A percentile compares a stretch with the other conserved stretches of the same genome.
phyloP scores from a whole-genome alignment of 352 stramenopile species.

The Globisporangium cystogenes region DNA sequence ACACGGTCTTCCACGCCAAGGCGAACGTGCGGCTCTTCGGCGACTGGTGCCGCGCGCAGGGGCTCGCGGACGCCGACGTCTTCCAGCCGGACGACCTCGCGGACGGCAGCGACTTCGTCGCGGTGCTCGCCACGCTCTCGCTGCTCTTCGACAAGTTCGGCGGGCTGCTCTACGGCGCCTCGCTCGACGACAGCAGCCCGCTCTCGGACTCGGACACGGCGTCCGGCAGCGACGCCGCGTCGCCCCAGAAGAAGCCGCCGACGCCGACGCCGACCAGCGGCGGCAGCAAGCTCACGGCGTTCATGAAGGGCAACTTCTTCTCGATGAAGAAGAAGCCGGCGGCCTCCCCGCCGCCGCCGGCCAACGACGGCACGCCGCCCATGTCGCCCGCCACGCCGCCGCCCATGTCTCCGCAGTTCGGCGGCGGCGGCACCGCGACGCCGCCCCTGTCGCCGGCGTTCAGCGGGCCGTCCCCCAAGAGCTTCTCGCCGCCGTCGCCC shows the following conservation, averaged over 20 bases:
- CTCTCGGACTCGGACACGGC: constrained; percentile 71
- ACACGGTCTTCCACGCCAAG: constrained; percentile 86
- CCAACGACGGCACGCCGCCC: constrained; percentile 47
- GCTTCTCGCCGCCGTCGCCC: constrained; percentile 12
- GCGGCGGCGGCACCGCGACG: constrained; percentile 16
- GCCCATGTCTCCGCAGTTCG: constrained; percentile 41
- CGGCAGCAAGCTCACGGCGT: constrained; percentile 70
- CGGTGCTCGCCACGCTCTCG: constrained; percentile 73
- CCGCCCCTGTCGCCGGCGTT: constrained; percentile 13
- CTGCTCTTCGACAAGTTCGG: constrained; percentile 83
- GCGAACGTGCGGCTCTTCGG: constrained; percentile 81
- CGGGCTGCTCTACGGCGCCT: constrained; percentile 20
- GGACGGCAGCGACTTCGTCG: constrained; percentile 52
- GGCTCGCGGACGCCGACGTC: constrained; percentile 61
- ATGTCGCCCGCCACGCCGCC: constrained; percentile 43
- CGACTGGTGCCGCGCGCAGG: constrained; percentile 71
- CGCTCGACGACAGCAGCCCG: constrained; percentile 40
- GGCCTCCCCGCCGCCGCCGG: constrained; percentile 16
- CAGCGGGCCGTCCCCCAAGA: constrained; percentile 3
- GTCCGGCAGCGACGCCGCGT: constrained; percentile 43
- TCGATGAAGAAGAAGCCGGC: constrained; percentile 60
- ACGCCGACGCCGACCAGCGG: constrained; percentile 20
- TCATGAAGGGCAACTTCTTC: constrained; percentile 81
- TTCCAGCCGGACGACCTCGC: constrained; percentile 80
- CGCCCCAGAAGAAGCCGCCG: constrained; percentile 46